phyloP scores from a whole-genome alignment of 768 basidiomycete genomes.

The Mycena rebaudengoi region DNA sequence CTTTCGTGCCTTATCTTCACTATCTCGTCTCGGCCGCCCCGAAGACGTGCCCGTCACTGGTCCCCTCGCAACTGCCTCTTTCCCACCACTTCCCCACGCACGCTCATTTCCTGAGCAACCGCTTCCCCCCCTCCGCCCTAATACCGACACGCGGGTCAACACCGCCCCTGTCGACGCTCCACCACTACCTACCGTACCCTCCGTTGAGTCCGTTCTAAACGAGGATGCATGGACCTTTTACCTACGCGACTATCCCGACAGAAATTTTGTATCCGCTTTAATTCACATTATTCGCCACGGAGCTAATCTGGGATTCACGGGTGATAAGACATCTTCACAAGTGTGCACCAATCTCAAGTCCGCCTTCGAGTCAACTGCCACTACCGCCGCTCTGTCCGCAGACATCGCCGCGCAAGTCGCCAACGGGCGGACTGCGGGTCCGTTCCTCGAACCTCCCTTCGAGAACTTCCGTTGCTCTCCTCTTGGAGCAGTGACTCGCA shows the following conservation, averaged over 20 bases:
- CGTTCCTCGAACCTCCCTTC: conserved; percentile 25
- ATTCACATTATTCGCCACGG: conserved; percentile 35
- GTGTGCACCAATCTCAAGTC: conserved; percentile 32
- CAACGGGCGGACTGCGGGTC: conserved; percentile 26
- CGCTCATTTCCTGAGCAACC: no score
- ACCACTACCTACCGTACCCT: no score
- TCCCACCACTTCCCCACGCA: no score
- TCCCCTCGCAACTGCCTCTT: no score
- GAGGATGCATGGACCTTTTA: conserved; percentile 29
- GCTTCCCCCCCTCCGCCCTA: no score
- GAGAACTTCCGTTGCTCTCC: conserved; percentile 31
- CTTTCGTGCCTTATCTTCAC: no score
- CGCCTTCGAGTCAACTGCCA: conserved; percentile 24
- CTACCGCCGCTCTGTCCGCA: background rate
- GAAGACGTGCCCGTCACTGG: no score
- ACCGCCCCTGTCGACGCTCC: no score
- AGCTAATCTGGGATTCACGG: conserved; percentile 34
- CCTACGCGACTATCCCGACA: conserved; percentile 38
- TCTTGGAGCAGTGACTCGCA: conserved; percentile 30
- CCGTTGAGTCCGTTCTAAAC: background rate
- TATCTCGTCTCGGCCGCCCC: no score
- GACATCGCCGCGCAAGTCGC: conserved; percentile 9
- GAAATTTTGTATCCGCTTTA: conserved; percentile 28
- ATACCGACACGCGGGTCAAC: no score
- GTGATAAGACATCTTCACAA: background rate